Base-by-base conservation (phyloP, 129 eudicot species). In the Pseudognaphalium luteoalbum region DNA sequence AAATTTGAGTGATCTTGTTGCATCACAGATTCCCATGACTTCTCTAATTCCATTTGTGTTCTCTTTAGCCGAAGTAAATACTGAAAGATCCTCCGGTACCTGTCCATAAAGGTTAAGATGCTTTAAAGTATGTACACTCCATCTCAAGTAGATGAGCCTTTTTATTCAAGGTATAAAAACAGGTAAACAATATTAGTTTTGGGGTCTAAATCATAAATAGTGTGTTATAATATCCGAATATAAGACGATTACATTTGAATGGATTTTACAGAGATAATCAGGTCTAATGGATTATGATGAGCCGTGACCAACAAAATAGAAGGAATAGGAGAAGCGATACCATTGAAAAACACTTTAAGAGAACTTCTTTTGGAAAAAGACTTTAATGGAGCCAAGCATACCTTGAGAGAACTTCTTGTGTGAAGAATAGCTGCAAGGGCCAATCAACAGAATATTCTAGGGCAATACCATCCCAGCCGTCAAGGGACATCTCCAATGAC, bases 381-480 rank as follows among this genome's bases (percentile, higher is more conserved):
- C n/a, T n/a, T n/a, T n/a, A n/a, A n/a, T n/a, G 21, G 75, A 70
- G 79, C 4, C 39, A 62, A 30, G 54, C 83, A 80, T 80, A 94
- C 99, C 92, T 91, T 42, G 97, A 89, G 78, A 94, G 93, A 59
- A 94, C 96, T 75, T 94, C 97, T 77, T 89, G 99, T 11, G 97
- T 87, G 76, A 94, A 91, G 82, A 94, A 94, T 82, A 94, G 77
- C 37, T 94, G 99, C 51, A 94, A 83, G 41, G 99, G 97, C 99
- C 99, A 94, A 78, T 94, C 96, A 67, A 94, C 79, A 77, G 96
- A 87, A 86, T 94, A 94, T 86, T 89, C 92, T 70, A 94, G 89
- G 66, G 97, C 82, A 62, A 94, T 91, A n/a, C 97, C 94, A 86
- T 91, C 99, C 99, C 99, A 94, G 60, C 99, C 99, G 86, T 94